These are phyloP conservation scores for Tardiomyces blankii DNA, from an alignment of 1,139 yeast genomes.

Conservation along the genomic window DNA sequence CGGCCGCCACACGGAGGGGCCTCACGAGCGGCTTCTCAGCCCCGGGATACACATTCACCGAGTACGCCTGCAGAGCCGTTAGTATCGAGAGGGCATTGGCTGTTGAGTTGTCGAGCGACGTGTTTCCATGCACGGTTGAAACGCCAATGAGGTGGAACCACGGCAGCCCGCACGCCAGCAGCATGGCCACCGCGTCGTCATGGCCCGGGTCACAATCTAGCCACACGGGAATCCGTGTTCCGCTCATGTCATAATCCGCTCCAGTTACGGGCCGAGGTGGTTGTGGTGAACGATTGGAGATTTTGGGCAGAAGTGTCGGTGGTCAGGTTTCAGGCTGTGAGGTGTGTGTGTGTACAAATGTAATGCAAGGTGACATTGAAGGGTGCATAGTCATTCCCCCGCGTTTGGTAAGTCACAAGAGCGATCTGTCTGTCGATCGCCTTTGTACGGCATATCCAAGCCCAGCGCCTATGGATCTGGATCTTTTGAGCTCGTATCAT, in stretches of 20 bases:
- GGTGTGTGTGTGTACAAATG: too few species aligned
- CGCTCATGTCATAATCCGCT: not conserved
- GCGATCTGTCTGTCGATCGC: too few species aligned
- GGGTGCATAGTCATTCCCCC: too few species aligned
- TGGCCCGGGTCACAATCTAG: conserved; percentile 93
- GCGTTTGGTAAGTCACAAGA: too few species aligned
- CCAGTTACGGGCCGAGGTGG: too few species aligned
- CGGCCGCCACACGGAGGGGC: conserved; percentile 41
- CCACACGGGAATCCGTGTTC: conserved; percentile 49
- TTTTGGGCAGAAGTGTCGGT: too few species aligned
- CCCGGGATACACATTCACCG: conserved; percentile 61
- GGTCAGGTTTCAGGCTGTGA: too few species aligned
- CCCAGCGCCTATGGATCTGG: too few species aligned
- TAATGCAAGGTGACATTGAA: too few species aligned
- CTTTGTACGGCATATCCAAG: too few species aligned
- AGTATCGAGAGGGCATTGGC: conserved; percentile 56
- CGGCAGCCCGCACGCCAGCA: conserved; percentile 51
- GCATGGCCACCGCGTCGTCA: conserved; percentile 74
- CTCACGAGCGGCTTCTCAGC: conserved; percentile 45
- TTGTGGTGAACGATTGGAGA: too few species aligned
- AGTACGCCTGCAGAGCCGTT: conserved; percentile 37
- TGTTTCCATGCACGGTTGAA: conserved; percentile 77
- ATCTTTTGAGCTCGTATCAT: too few species aligned
- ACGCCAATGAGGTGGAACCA: conserved; percentile 55
- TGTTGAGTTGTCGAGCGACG: conserved; percentile 57